phyloP scores from a whole-genome alignment of 2,329 filamentous ascomycete species.

The Colletotrichum trifolii region DNA sequence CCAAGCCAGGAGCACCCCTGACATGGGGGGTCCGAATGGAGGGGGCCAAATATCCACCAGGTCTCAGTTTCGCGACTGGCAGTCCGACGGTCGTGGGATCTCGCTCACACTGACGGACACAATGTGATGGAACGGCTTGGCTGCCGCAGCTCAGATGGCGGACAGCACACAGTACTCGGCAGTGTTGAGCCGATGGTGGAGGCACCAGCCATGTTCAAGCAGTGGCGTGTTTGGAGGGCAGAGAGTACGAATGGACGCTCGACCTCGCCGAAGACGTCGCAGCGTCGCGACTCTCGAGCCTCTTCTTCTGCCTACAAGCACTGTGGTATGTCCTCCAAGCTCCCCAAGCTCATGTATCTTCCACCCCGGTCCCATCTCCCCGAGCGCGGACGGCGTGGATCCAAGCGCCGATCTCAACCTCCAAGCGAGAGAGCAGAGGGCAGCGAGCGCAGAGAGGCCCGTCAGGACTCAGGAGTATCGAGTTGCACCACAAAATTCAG shows the following conservation, averaged over 20 bases:
- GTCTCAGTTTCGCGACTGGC: background rate
- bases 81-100: background rate
- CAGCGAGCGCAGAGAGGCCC: no score
- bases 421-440: background rate
- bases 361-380: slow-evolving; percentile 5
- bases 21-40: background rate
- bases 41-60: no score
- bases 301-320: no score
- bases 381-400: slow-evolving; percentile 28
- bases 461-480: no score
- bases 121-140: no score
- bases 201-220: no score
- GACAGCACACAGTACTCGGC: no score
- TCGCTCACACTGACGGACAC: background rate
- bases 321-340: no score
- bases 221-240: no score
- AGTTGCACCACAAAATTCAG: no score
- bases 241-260: background rate
- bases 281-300: slow-evolving; percentile 16
- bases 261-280: background rate
- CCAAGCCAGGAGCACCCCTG: slow-evolving; percentile 22
- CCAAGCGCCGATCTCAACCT: slow-evolving; percentile 35
- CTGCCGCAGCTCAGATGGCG: background rate
- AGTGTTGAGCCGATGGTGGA: no score
- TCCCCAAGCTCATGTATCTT: no score